A percentile compares a stretch with the other conserved stretches of the same genome.
Conservation (phyloP, 305 asterid species). For the Rubia balearica region DNA sequence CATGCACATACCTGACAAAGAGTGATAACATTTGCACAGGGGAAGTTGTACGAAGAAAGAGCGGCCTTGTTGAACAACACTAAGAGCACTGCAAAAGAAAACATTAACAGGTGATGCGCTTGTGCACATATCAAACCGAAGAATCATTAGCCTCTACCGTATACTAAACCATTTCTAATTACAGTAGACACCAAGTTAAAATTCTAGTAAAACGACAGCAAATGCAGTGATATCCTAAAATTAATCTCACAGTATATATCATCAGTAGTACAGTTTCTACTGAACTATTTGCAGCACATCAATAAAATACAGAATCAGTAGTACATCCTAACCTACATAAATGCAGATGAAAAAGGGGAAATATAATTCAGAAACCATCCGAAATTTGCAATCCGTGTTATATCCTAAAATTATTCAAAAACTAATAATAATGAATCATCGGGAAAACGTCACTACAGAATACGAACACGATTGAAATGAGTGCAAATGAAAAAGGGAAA, state of each 20-base stretch:
- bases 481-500: not conserved
- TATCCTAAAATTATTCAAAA: not conserved
- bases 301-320: no score
- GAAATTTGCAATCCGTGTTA: not conserved
- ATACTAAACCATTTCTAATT: not conserved
- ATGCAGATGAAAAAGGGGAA: no score
- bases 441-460: not conserved
- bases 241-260: not conserved
- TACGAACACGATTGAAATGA: not conserved
- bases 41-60: constrained; percentile 77
- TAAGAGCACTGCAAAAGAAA: constrained; percentile 64
- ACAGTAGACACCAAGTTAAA: not conserved
- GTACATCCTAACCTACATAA: not conserved
- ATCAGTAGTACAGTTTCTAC: not conserved
- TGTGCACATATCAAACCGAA: not conserved
- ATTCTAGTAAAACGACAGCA: not conserved
- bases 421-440: not conserved
- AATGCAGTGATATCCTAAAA: not conserved
- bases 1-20: constrained; percentile 60
- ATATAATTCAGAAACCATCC: not conserved
- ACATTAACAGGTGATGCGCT: constrained; percentile 14
- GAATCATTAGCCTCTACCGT: not conserved
- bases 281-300: not conserved
- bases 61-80: constrained; percentile 90
- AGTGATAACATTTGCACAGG: constrained; percentile 78